Conservation (phyloP, 306 rosid genomes). For the Sicyos baderoa region DNA sequence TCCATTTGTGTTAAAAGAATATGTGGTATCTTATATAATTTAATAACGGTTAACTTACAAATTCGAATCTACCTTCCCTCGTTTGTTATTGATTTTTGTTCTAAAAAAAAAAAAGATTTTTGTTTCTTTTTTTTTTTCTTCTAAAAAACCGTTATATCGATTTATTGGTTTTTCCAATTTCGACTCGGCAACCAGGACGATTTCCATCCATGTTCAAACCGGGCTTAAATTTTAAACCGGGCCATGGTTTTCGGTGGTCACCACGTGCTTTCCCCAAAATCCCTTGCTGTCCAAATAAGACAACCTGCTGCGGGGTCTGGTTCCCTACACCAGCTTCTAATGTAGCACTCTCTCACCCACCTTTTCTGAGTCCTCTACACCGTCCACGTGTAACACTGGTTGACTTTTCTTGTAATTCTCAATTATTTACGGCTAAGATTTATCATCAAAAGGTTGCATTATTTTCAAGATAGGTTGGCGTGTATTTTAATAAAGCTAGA, state of each 20-base stretch:
- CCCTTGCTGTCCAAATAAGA: slow-evolving; percentile 15
- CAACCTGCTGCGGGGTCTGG: background rate
- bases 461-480: background rate
- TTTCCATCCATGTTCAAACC: background rate
- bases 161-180: background rate
- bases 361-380: background rate
- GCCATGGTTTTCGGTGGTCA: background rate
- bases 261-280: background rate
- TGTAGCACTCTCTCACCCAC: background rate
- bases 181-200: background rate
- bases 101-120: no score
- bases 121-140: no score
- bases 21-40: no score
- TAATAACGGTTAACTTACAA: no score
- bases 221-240: slow-evolving; percentile 3
- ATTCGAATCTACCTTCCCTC: no score
- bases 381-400: background rate
- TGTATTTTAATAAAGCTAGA: slow-evolving; percentile 2
- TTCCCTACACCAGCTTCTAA: background rate
- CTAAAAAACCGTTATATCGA: no score
- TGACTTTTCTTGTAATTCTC: background rate
- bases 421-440: background rate
- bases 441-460: background rate
- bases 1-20: no score
- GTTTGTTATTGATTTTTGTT: no score